Conservation (phyloP, 352 stramenopile genomes). For the Phytophthora constricta region DNA sequence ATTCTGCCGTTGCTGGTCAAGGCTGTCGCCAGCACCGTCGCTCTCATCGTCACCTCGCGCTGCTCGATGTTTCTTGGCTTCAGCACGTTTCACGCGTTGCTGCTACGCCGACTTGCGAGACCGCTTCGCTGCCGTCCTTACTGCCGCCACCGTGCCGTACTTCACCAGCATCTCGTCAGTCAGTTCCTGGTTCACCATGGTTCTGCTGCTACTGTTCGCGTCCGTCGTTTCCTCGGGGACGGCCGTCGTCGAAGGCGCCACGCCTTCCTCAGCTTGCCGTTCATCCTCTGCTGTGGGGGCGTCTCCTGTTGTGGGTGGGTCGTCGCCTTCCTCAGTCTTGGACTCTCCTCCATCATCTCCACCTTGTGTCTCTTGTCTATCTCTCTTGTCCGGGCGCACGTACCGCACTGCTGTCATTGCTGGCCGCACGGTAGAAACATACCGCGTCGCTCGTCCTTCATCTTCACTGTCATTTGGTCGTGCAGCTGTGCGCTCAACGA, state of each 20-base stretch:
- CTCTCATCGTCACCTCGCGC: not conserved
- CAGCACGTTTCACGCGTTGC: not conserved
- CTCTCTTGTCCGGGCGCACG: not conserved
- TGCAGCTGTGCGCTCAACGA: not conserved
- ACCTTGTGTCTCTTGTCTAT: too few relatives aligned
- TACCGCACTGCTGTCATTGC: not conserved
- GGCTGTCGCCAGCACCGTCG: not conserved
- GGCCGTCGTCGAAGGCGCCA: too few relatives aligned
- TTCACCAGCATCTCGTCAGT: not conserved
- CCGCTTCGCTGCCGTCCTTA: not conserved
- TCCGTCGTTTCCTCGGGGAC: not conserved
- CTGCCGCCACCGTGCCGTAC: not conserved
- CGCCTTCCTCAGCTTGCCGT: not conserved
- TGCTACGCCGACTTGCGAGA: too few relatives aligned
- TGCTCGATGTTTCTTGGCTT: not conserved
- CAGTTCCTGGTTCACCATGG: not conserved
- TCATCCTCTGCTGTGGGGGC: not conserved
- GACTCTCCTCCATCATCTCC: too few relatives aligned
- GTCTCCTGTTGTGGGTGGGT: not conserved
- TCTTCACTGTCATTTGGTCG: not conserved
- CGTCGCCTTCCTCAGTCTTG: not conserved
- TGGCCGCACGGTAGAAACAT: not conserved
- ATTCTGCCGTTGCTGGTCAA: not conserved
- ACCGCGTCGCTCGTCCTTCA: not conserved
- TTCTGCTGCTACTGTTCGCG: not conserved